A percentile compares a stretch with the other conserved stretches of the same genome.
These are phyloP conservation scores for Penicillium sp. DNA, from an alignment of 2,329 filamentous ascomycete genomes.

Conservation along the genomic window DNA sequence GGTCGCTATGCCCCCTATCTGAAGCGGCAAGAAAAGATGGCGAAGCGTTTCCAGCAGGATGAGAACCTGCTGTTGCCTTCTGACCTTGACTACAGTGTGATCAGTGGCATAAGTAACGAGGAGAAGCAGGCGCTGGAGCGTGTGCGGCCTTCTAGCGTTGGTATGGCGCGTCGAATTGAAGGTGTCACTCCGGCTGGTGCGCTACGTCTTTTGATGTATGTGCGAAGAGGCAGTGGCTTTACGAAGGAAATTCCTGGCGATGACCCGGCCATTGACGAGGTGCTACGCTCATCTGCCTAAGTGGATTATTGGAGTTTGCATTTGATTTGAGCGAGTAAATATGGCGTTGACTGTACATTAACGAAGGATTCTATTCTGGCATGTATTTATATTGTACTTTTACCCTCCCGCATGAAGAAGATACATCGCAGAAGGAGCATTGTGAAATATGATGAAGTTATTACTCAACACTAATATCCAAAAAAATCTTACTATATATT, in stretches of 20 bases:
- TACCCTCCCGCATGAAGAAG: too few species aligned
- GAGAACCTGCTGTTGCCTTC: constrained; percentile 73
- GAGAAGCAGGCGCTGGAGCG: constrained; percentile 73
- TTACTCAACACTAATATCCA: too few species aligned
- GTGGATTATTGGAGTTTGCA: not conserved
- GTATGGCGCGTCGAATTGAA: constrained; percentile 86
- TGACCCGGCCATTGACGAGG: constrained; percentile 13
- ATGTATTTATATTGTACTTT: not conserved
- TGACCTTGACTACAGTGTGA: constrained; percentile 74
- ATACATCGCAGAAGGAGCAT: too few species aligned
- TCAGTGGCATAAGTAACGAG: constrained; percentile 77
- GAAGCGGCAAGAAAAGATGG: constrained; percentile 68
- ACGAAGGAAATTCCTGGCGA: constrained; percentile 14
- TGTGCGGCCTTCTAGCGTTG: constrained; percentile 80
- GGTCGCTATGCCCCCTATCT: constrained; percentile 87
- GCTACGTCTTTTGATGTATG: constrained; percentile 48
- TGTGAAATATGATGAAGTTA: too few species aligned
- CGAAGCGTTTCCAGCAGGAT: constrained; percentile 72
- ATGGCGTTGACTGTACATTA: not conserved
- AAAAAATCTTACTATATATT: too few species aligned
- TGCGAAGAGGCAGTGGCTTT: constrained; percentile 35
- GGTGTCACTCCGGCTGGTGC: constrained; percentile 61
- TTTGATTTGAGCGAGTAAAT: constrained; percentile 6
- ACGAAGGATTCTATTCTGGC: not conserved
- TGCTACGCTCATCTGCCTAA: constrained; percentile 23